Conservation (phyloP, 1,139 yeast species). For the Sugiyamaella castrensis region DNA sequence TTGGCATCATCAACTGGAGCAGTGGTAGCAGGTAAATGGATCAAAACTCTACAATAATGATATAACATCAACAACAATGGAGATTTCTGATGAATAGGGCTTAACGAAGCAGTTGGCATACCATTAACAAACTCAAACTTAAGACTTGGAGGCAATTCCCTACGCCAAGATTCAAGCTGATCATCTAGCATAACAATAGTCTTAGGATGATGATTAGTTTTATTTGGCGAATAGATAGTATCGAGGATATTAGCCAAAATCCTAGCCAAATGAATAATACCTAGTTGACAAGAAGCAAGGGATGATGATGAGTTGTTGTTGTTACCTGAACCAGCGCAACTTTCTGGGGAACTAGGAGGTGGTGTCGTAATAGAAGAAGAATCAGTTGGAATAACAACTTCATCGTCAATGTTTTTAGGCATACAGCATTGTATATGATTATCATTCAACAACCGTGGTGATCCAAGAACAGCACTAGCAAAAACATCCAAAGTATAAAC, state of each 20-base stretch:
- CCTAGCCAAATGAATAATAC: conserved; percentile 58
- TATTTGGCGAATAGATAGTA: conserved; percentile 42
- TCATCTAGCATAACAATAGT: conserved; percentile 52
- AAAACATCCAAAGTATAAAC: conserved; percentile 75
- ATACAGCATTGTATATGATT: conserved; percentile 82
- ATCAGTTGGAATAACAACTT: conserved; percentile 28
- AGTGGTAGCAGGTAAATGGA: conserved; percentile 73
- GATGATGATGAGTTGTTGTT: background rate
- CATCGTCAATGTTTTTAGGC: conserved; percentile 65
- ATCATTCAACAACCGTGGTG: conserved; percentile 75
- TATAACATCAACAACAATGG: conserved; percentile 62
- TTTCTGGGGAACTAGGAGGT: conserved; percentile 46
- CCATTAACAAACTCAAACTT: conserved; percentile 69
- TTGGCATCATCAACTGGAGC: conserved; percentile 31
- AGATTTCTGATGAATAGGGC: conserved; percentile 49
- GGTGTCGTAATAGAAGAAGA: conserved; percentile 67
- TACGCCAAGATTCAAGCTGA: conserved; percentile 74
- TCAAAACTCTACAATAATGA: conserved; percentile 75
- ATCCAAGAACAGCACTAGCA: conserved; percentile 73
- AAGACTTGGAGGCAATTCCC: conserved; percentile 60
- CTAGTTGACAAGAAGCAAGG: conserved; percentile 27
- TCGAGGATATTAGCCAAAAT: conserved; percentile 74
- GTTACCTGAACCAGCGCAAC: conserved; percentile 6
- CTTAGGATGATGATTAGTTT: conserved; percentile 47
- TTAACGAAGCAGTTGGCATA: conserved; percentile 42